Evolutionary conservation across 139 green algal species (phyloP).

Genomic region (Asterochloris erici): DNA sequence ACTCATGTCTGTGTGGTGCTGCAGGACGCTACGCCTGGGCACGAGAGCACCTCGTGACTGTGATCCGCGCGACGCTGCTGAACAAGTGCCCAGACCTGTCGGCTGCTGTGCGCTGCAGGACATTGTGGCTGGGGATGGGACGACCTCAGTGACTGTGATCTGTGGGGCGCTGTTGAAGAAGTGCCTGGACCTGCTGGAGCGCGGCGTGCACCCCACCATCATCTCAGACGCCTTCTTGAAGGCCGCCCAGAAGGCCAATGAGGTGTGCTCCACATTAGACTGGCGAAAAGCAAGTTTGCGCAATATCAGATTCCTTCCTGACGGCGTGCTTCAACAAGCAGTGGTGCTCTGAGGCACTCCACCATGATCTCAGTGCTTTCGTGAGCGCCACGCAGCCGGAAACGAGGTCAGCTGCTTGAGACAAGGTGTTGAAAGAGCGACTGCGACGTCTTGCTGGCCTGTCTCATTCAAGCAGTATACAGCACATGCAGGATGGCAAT

Average conservation of each 20-base stretch:
- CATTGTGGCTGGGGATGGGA: conserved; percentile 96
- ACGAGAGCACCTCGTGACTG: conserved; percentile 97
- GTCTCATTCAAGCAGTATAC: too few relatives aligned
- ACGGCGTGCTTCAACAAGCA: too few relatives aligned
- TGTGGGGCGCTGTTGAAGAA: conserved; percentile 92
- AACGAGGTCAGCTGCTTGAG: too few relatives aligned
- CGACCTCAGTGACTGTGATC: conserved; percentile 91
- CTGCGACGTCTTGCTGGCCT: too few relatives aligned
- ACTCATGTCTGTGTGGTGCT: too few relatives aligned
- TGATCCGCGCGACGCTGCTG: too few relatives aligned
- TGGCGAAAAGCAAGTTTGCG: conserved; percentile 22
- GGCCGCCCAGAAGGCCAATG: conserved; percentile 74
- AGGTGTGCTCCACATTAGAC: conserved; percentile 47
- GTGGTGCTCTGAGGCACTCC: too few relatives aligned
- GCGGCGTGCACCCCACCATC: conserved; percentile 91
- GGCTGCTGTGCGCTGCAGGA: conserved; percentile 62
- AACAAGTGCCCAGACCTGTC: background rate
- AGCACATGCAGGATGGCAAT: too few relatives aligned
- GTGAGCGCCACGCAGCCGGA: too few relatives aligned
- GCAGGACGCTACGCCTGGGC: conserved; percentile 95
- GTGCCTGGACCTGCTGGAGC: conserved; percentile 77
- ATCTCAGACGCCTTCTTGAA: conserved; percentile 92
- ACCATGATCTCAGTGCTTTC: background rate
- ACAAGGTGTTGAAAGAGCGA: too few relatives aligned
- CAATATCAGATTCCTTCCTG: background rate